Base-by-base conservation (phyloP, 1,284 basidiomycete species). In the Ustanciosporium gigantosporum region DNA sequence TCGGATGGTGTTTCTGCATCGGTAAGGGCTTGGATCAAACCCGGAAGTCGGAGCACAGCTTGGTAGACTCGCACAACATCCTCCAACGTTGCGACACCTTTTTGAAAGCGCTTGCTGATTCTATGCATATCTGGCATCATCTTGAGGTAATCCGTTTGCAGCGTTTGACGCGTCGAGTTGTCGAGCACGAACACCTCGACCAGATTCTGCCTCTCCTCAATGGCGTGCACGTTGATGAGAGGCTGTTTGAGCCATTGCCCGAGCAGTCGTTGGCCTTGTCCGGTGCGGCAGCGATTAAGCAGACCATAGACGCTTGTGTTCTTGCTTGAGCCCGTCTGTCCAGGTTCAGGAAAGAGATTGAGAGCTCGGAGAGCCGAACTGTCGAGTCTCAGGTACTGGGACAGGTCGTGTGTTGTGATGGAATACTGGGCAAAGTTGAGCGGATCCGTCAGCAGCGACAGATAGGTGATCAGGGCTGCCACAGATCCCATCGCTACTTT, bases 51-150 rank as follows among this genome's bases (percentile, higher is more conserved):
- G 16, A 66, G 41, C 1, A 75, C 64, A 2, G 70, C 74, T 77
- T 99, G 94, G 78, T 96, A 98, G 0, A 95, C 88, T 9, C 93
- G 86, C 6, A 98, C 91, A 5, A 98, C 91, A 66, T 99, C 94
- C 74, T 98, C 93, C 6, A 99, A 83, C 0, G 85, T 86, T 0
- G 93, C 92, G 2, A 86, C 83, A 0, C 85, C 84, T 61, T 88
- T 89, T 77, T 91, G 89, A 80, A 99, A 94, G 21, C 90, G 85
- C 78, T 97, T 98, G 71, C 88, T 88, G 35, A 97, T 85, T 6
- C 95, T 86, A 66, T 89, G 89, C 78, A 98, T 86, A 77, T 98
- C 95, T 0, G 95, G 95, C 87, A 99, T 92, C 23, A 85, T 78
- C 70, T 89, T 90, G 25, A 99, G 82, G 69, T 86, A 89, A 31